phyloP scores from a whole-genome alignment of 768 basidiomycete species.

The Calocera cornea region DNA sequence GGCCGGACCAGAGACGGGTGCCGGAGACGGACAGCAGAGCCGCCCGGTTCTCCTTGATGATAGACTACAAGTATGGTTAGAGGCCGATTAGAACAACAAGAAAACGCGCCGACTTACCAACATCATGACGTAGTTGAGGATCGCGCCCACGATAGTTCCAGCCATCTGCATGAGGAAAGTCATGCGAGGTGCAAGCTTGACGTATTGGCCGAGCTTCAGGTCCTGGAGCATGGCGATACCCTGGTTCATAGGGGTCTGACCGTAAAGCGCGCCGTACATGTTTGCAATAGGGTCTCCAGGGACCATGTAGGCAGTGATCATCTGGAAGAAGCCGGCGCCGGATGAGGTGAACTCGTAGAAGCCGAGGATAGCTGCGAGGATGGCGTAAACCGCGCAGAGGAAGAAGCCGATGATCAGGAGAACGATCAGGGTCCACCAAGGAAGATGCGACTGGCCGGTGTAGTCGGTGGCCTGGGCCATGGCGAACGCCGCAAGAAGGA shows the following conservation, averaged over 20 bases:
- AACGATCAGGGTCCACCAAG: slow-evolving; percentile 19
- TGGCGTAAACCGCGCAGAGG: slow-evolving; percentile 10
- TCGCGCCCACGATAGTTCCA: slow-evolving; percentile 16
- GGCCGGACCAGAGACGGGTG: slow-evolving; percentile 19
- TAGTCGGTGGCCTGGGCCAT: slow-evolving; percentile 10
- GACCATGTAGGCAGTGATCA: slow-evolving; percentile 15
- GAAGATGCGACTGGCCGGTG: slow-evolving; percentile 13
- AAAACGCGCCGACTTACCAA: too few species aligned
- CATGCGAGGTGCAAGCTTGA: slow-evolving; percentile 17
- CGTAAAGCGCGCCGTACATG: slow-evolving; percentile 16
- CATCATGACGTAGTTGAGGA: too few species aligned
- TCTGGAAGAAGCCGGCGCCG: slow-evolving; percentile 17
- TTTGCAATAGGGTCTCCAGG: slow-evolving; percentile 16
- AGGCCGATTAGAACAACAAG: too few species aligned
- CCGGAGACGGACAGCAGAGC: slow-evolving; percentile 16
- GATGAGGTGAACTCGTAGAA: slow-evolving; percentile 11
- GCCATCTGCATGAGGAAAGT: slow-evolving; percentile 18
- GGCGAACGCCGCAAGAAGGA: slow-evolving; percentile 11
- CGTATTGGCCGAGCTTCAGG: slow-evolving; percentile 19
- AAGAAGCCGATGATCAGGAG: slow-evolving; percentile 14
- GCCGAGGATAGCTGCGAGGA: slow-evolving; percentile 10
- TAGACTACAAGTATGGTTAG: too few species aligned
- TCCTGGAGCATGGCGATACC: slow-evolving; percentile 17
- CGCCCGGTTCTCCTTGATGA: slow-evolving; percentile 10
- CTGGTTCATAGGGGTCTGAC: not conserved